These are phyloP conservation scores for Immersiella caudata DNA, from an alignment of 495 filamentous ascomycete genomes.

Conservation along the genomic window DNA sequence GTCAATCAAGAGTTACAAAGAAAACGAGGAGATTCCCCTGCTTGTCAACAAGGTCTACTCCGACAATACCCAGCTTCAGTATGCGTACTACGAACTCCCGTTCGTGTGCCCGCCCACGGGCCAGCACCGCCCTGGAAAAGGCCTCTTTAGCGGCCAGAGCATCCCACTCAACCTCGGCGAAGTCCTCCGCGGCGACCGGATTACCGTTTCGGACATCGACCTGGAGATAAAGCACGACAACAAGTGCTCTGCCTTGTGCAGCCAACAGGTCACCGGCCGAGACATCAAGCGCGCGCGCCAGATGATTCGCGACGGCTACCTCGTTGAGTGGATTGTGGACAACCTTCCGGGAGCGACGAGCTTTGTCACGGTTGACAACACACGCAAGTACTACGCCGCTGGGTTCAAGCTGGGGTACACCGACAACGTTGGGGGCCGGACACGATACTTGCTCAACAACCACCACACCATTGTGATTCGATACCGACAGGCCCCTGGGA, in stretches of 20 bases:
- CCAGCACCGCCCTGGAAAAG: constrained; percentile 65
- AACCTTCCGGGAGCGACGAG: constrained; percentile 92
- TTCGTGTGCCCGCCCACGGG: constrained; percentile 87
- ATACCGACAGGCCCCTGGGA: constrained; percentile 74
- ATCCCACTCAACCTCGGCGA: constrained; percentile 92
- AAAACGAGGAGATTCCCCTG: constrained; percentile 79
- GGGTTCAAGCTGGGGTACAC: constrained; percentile 92
- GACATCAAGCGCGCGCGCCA: constrained; percentile 72
- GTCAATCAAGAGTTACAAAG: constrained; percentile 78
- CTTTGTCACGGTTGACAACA: constrained; percentile 89
- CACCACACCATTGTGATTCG: constrained; percentile 88
- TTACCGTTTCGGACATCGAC: constrained; percentile 86
- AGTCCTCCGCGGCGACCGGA: constrained; percentile 87
- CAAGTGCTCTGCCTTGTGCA: constrained; percentile 77
- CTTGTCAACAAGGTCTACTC: constrained; percentile 97
- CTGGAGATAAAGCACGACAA: constrained; percentile 79
- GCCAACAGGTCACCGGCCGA: constrained; percentile 61
- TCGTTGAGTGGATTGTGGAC: constrained; percentile 95
- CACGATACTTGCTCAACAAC: constrained; percentile 84
- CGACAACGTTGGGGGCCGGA: constrained; percentile 65
- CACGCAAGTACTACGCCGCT: constrained; percentile 87
- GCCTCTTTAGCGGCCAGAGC: constrained; percentile 76
- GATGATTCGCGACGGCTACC: constrained; percentile 80
- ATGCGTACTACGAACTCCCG: constrained; percentile 90
- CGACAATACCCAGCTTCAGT: constrained; percentile 88